phyloP scores from a whole-genome alignment of 306 rosid species.

The Medicago lupulina region DNA sequence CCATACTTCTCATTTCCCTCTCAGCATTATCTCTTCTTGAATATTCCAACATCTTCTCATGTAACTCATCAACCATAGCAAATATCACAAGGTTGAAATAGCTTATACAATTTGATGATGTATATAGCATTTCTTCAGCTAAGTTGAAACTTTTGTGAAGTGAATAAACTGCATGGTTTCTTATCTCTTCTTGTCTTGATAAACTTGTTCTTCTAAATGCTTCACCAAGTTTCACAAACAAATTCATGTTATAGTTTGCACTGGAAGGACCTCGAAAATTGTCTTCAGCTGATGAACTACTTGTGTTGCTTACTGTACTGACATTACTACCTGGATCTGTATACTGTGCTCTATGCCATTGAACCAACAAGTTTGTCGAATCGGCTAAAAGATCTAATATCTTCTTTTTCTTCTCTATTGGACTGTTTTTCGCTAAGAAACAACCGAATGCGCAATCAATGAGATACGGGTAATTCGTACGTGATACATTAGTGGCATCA shows the following conservation, averaged over 20 bases:
- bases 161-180: constrained; percentile 79
- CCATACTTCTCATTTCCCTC: constrained; percentile 93
- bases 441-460: constrained; percentile 81
- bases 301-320: constrained; percentile 57
- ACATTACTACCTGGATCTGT: constrained; percentile 62
- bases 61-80: constrained; percentile 91
- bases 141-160: constrained; percentile 66
- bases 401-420: constrained; percentile 75
- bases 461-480: constrained; percentile 64
- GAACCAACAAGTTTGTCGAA: constrained; percentile 64
- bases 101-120: constrained; percentile 62
- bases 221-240: constrained; percentile 84
- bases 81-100: constrained; percentile 79
- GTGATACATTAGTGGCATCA: constrained; percentile 53
- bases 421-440: constrained; percentile 80
- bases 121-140: constrained; percentile 72
- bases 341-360: constrained; percentile 65
- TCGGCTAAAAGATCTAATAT: constrained; percentile 68
- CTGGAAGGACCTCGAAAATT: constrained; percentile 49
- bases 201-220: constrained; percentile 75
- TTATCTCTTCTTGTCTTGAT: constrained; percentile 81
- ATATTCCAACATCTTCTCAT: constrained; percentile 91
- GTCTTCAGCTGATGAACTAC: constrained; percentile 71
- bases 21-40: constrained; percentile 84
- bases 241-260: constrained; percentile 57